These are phyloP conservation scores for Venturiaceae sp. DNA, from an alignment of 2,329 filamentous ascomycete species.

Conservation along the genomic window DNA sequence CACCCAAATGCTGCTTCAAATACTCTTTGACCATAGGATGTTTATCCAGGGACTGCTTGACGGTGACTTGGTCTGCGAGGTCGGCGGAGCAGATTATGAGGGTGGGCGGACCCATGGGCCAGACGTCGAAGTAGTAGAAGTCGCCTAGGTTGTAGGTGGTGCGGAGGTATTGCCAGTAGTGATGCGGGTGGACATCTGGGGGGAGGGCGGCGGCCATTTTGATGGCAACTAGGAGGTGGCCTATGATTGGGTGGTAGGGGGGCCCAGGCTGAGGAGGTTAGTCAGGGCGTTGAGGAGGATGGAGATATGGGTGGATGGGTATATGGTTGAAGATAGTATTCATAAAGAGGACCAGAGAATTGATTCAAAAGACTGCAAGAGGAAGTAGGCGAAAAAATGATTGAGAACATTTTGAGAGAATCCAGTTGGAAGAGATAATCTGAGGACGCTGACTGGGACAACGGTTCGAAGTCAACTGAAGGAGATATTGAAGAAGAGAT, in stretches of 20 bases:
- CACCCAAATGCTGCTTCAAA: background rate
- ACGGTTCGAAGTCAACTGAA: too few species aligned
- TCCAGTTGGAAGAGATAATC: too few species aligned
- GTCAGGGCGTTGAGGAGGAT: background rate
- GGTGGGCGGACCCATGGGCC: conserved; percentile 3
- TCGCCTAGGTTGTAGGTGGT: background rate
- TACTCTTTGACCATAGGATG: conserved; percentile 1
- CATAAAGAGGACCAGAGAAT: background rate
- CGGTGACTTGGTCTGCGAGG: background rate
- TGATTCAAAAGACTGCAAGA: too few species aligned
- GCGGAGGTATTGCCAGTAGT: conserved; percentile 7
- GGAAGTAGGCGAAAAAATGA: too few species aligned
- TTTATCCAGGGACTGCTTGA: background rate
- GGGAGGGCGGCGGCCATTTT: conserved; percentile 8
- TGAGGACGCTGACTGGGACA: too few species aligned
- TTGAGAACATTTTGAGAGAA: background rate
- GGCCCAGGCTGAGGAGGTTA: conserved; percentile 1
- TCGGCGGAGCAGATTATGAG: background rate
- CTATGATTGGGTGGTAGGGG: conserved; percentile 5
- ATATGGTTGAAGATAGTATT: background rate
- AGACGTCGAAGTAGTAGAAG: conserved; percentile 8
- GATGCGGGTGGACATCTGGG: conserved; percentile 8
- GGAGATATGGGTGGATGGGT: background rate
- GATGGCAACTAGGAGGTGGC: conserved; percentile 5
- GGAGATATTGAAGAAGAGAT: too few species aligned